These are phyloP conservation scores for Heliamphora exappendiculata DNA, from an alignment of 148 eudicot genomes.

Conservation along the genomic window DNA sequence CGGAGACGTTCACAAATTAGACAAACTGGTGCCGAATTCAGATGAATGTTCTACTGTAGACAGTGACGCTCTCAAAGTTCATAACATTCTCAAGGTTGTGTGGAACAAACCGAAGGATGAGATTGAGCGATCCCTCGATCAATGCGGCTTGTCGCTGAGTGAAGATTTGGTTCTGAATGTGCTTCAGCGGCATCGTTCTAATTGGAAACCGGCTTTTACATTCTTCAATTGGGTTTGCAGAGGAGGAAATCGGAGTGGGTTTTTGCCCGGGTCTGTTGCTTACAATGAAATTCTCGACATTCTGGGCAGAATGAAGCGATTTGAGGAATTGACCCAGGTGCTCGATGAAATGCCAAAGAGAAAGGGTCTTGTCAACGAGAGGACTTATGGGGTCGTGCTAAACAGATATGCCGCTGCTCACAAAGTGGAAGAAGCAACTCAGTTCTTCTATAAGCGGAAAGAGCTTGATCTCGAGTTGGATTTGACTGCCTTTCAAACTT, in stretches of 20 bases:
- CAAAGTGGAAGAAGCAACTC: slow-evolving; percentile 52
- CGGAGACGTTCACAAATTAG: neutral
- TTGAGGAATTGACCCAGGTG: slow-evolving; percentile 45
- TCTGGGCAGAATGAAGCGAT: slow-evolving; percentile 58
- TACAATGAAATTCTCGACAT: slow-evolving; percentile 64
- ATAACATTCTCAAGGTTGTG: slow-evolving; percentile 33
- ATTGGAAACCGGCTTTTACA: slow-evolving; percentile 56
- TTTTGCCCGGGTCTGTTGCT: slow-evolving; percentile 31
- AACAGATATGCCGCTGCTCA: slow-evolving; percentile 69
- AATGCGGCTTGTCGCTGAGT: slow-evolving; percentile 24
- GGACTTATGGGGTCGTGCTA: slow-evolving; percentile 55
- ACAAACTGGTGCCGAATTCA: neutral
- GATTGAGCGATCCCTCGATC: slow-evolving; percentile 28
- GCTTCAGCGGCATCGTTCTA: slow-evolving; percentile 53
- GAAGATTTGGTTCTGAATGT: slow-evolving; percentile 55
- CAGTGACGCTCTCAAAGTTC: slow-evolving; percentile 30
- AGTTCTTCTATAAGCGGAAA: slow-evolving; percentile 48
- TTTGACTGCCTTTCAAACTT: slow-evolving; percentile 57
- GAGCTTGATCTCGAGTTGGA: slow-evolving; percentile 51
- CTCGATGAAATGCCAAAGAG: slow-evolving; percentile 68
- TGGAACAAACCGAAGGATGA: slow-evolving; percentile 25
- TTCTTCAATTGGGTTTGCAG: slow-evolving; percentile 63
- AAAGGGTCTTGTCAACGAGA: slow-evolving; percentile 40
- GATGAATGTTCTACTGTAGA: slow-evolving; percentile 11
- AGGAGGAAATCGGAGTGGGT: slow-evolving; percentile 27